Evolutionary conservation across 176 grass and related monocot species (phyloP).

Genomic region (Phoenix roebelenii): DNA sequence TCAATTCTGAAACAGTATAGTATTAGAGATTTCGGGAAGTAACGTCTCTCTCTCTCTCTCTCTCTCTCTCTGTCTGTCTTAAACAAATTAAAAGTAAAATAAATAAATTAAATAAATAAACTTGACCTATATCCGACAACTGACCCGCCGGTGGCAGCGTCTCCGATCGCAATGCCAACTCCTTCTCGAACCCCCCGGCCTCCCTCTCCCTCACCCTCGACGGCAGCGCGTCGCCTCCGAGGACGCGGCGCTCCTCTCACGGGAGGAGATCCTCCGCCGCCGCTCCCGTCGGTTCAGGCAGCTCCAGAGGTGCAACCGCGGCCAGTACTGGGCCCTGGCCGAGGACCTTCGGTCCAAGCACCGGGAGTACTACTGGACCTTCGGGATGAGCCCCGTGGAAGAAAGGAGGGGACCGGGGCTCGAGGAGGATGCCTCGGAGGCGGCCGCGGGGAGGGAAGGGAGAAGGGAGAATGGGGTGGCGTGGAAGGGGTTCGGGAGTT

Average conservation of each 20-base stretch:
- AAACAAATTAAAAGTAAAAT: too few relatives aligned
- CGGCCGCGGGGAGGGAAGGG: background rate
- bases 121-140: too few relatives aligned
- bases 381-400: slow-evolving; percentile 58
- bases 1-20: too few relatives aligned
- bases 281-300: slow-evolving; percentile 30
- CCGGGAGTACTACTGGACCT: slow-evolving; percentile 66
- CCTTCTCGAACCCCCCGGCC: too few relatives aligned
- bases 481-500: background rate
- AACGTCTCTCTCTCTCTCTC: too few relatives aligned
- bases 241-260: slow-evolving; percentile 16
- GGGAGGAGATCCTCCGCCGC: slow-evolving; percentile 75
- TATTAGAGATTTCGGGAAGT: too few relatives aligned
- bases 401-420: background rate
- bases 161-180: too few relatives aligned
- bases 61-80: too few relatives aligned
- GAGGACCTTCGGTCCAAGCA: slow-evolving; percentile 70
- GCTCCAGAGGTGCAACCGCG: slow-evolving; percentile 37
- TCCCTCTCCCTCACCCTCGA: too few relatives aligned
- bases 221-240: too few relatives aligned
- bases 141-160: too few relatives aligned
- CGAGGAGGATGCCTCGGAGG: slow-evolving; percentile 11
- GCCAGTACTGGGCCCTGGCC: slow-evolving; percentile 57
- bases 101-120: too few relatives aligned
- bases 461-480: background rate